phyloP scores from a whole-genome alignment of 2,329 filamentous ascomycete genomes.

The Hypoxylon rubiginosum region DNA sequence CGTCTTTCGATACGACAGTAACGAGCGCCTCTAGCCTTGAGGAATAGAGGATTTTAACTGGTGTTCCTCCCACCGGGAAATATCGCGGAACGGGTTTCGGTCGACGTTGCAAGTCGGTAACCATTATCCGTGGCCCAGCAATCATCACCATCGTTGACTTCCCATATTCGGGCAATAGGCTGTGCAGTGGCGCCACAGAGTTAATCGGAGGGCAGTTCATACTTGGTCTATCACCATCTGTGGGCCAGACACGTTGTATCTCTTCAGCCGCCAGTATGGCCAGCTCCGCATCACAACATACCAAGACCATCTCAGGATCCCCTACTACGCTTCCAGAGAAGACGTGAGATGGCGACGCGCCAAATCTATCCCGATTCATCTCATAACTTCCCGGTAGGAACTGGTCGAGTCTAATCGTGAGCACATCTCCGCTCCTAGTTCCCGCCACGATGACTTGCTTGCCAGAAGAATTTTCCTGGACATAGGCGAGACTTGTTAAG shows the following conservation, averaged over 20 bases:
- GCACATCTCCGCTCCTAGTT: constrained; percentile 66
- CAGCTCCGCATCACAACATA: constrained; percentile 54
- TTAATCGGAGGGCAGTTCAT: constrained; percentile 63
- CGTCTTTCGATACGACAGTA: constrained; percentile 62
- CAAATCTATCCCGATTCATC: constrained; percentile 44
- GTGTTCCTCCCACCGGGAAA: constrained; percentile 57
- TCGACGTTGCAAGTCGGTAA: constrained; percentile 63
- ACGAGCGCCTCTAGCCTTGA: constrained; percentile 65
- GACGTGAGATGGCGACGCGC: constrained; percentile 48
- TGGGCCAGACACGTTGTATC: constrained; percentile 65
- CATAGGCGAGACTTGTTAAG: constrained; percentile 61
- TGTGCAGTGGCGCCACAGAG: constrained; percentile 60
- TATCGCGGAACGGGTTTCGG: constrained; percentile 52
- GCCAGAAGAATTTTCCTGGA: constrained; percentile 46
- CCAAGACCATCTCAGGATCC: constrained; percentile 61
- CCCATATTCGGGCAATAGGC: constrained; percentile 57
- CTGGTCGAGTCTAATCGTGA: constrained; percentile 54
- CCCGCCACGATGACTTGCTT: constrained; percentile 58
- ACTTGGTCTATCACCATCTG: constrained; percentile 62
- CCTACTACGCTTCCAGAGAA: constrained; percentile 50
- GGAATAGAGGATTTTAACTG: constrained; percentile 68
- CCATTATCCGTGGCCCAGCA: constrained; percentile 63
- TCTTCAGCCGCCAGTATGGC: constrained; percentile 49
- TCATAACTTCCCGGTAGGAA: constrained; percentile 33
- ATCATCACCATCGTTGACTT: constrained; percentile 64